phyloP scores from a whole-genome alignment of 225 moss, liverwort and hornwort genomes.

The Lunularia cruciata region DNA sequence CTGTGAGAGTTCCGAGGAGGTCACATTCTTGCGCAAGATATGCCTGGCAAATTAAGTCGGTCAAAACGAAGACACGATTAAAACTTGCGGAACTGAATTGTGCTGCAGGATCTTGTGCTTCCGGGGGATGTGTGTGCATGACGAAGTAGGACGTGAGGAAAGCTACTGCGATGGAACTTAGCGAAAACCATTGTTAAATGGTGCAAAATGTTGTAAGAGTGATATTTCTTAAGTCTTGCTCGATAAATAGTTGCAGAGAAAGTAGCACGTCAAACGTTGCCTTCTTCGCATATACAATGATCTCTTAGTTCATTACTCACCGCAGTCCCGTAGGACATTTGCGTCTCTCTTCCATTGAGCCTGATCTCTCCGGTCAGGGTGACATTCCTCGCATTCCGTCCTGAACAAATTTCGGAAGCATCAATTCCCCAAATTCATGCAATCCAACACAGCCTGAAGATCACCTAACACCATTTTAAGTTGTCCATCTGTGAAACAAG shows the following conservation, averaged over 20 bases:
- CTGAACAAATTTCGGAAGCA: no score
- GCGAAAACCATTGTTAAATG: no score
- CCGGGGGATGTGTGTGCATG: no score
- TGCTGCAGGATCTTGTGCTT: no score
- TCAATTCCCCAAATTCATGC: not conserved
- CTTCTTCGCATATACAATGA: no score
- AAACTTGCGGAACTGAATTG: not conserved
- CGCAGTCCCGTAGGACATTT: slow-evolving; percentile 36
- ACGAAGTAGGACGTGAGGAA: no score
- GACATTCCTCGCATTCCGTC: slow-evolving; percentile 26
- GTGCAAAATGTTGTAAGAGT: no score
- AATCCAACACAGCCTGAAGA: not conserved
- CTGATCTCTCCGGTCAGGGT: slow-evolving; percentile 34
- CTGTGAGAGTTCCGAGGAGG: slow-evolving; percentile 44
- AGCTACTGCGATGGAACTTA: no score
- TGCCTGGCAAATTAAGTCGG: slow-evolving; percentile 21
- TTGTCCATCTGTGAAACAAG: not conserved
- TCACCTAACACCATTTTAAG: not conserved
- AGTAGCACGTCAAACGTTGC: no score
- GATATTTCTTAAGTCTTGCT: no score
- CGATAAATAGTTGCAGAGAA: no score
- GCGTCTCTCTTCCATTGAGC: slow-evolving; percentile 32
- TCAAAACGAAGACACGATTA: not conserved
- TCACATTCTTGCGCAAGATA: slow-evolving; percentile 39
- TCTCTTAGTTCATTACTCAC: slow-evolving; percentile 26